Base-by-base conservation (phyloP, 345 rosid species). In the Dipteronia dyeriana region DNA sequence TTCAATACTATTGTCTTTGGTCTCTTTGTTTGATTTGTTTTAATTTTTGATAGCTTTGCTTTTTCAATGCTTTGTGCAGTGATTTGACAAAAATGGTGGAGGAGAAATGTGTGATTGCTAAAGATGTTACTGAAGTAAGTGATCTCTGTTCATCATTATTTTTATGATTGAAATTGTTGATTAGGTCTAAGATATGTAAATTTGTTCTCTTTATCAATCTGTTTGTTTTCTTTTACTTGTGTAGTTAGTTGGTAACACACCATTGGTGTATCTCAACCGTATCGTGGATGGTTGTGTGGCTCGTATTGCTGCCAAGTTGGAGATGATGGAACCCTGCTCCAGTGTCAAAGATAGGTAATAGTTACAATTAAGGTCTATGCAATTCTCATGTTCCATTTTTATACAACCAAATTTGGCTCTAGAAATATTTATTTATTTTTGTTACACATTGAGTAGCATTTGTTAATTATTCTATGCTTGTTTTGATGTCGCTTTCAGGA, bases 291-390 rank as follows among this genome's bases (percentile, higher is more conserved):
- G 93, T 29, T 92, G 97, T 25, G 93, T 85, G 76, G 97, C 88
- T 39, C 88, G 84, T 25, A 73, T 92, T 81, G 97, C 96, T 68
- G 97, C 91, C 76, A 94, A 94, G 88, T 87, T 91, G 54, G 98
- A 92, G 85, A 79, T 80, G 87, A 90, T 94, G 96, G 95, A 92
- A 60, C 98, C 97, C 29, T 92, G 95, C 75, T 92, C 98, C 5
- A 94, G 98, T 72, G 94, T 94, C 85, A 94, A 94, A 85, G 98
- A 94, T 81, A 91, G 97, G 98, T 90, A 76, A 49, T 29, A 1
- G 43, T 65, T 61, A 17, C 39, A 25, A 26, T 47, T 64, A 29
- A 6, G 47, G 23, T 66, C 71, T 22, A 7, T 75, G 29, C 23
- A 31, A 31, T 31, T 34, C 4, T 43, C 3, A 34, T 5, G 38